These are phyloP conservation scores for Diospyros kaki DNA, from an alignment of 148 eudicot genomes.

Conservation along the genomic window DNA sequence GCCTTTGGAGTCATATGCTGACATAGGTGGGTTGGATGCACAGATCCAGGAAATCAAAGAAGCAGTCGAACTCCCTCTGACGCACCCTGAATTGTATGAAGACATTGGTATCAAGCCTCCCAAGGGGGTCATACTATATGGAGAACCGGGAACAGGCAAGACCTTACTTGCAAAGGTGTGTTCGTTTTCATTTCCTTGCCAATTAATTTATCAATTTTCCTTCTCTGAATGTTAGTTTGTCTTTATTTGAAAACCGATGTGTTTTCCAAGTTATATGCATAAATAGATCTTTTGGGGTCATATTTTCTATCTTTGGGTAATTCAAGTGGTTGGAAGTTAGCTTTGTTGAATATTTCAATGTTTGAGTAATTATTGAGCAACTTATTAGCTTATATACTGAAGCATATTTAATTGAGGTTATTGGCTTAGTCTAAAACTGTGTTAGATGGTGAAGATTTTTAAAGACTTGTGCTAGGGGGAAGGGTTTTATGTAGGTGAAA, in stretches of 20 bases:
- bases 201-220: not conserved
- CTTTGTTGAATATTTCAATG: not conserved
- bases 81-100: conserved; percentile 96
- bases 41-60: conserved; percentile 98
- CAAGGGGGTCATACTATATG: conserved; percentile 93
- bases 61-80: conserved; percentile 94
- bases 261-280: too few species aligned
- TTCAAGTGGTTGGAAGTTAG: too few species aligned
- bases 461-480: not conserved
- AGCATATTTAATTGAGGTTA: not conserved
- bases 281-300: too few species aligned
- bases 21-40: conserved; percentile 95
- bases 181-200: not conserved
- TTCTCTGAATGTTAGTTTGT: not conserved
- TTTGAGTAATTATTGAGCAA: not conserved
- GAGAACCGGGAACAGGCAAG: conserved; percentile 98
- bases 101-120: conserved; percentile 99
- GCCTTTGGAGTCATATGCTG: conserved; percentile 96
- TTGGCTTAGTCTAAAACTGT: not conserved
- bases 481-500: not conserved
- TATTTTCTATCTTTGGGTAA: too few species aligned
- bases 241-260: too few species aligned
- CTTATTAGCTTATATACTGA: not conserved
- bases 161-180: conserved; percentile 95
- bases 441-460: not conserved